These are phyloP conservation scores for Aspergillus transmontanensis DNA, from an alignment of 2,329 filamentous ascomycete species.

Conservation along the genomic window DNA sequence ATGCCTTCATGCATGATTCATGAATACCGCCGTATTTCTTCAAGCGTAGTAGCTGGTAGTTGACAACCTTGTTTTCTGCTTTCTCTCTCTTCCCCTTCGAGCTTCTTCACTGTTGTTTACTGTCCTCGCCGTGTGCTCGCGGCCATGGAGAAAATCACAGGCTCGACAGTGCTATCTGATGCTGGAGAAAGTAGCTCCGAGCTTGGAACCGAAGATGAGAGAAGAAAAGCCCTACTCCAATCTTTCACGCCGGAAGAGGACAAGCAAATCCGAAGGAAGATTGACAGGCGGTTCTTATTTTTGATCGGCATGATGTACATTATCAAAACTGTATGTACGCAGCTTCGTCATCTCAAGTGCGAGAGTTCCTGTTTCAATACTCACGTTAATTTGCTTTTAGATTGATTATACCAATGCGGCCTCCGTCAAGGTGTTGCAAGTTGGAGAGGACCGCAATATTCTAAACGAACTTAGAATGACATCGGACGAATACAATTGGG, in stretches of 20 bases:
- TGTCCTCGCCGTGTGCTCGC: not conserved
- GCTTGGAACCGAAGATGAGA: slow-evolving; percentile 6
- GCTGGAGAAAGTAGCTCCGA: not conserved
- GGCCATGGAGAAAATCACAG: not conserved
- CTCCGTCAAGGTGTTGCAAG: slow-evolving; percentile 15
- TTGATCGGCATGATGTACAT: slow-evolving; percentile 17
- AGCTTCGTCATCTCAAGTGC: not conserved
- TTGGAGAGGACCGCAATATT: slow-evolving; percentile 13
- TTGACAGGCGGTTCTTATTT: slow-evolving; percentile 13
- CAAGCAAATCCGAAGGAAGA: slow-evolving; percentile 11
- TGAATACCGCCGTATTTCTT: not conserved
- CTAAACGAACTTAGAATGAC: slow-evolving; percentile 12
- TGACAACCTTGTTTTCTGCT: not conserved
- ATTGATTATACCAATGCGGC: slow-evolving; percentile 19
- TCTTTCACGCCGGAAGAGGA: slow-evolving; percentile 18
- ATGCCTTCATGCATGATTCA: not conserved
- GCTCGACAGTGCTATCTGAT: not conserved
- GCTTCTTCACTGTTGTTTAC: too few relatives aligned
- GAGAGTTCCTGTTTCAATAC: not conserved
- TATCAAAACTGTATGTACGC: slow-evolving; percentile 11
- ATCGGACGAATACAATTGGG: slow-evolving; percentile 18
- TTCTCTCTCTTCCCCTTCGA: too few relatives aligned
- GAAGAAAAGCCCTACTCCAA: slow-evolving; percentile 9
- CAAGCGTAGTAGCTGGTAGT: not conserved
- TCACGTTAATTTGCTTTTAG: not conserved